Evolutionary conservation across 768 basidiomycete species (phyloP).

Genomic region (Termitomyces sp.): DNA sequence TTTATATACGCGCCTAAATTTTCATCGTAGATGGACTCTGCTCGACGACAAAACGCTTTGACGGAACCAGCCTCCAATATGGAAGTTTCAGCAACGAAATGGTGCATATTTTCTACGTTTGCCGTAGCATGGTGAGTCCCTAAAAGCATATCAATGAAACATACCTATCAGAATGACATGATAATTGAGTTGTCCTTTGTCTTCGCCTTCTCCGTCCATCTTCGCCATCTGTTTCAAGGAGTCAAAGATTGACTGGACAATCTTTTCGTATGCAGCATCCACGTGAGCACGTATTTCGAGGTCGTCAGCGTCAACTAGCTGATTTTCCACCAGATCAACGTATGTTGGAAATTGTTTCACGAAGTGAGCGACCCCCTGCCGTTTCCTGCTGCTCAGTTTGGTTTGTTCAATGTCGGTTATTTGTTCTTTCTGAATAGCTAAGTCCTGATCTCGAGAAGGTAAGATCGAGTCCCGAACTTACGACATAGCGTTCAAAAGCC

Average conservation of each 20-base stretch:
- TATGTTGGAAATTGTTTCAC: constrained; percentile 92
- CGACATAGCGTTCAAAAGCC: constrained; percentile 74
- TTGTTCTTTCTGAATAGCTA: constrained; percentile 63
- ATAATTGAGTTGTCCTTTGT: constrained; percentile 95
- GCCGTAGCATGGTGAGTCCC: neutral
- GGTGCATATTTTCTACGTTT: constrained; percentile 88
- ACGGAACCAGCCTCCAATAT: constrained; percentile 64
- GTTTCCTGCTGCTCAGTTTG: constrained; percentile 87
- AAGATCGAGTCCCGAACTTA: constrained; percentile 26
- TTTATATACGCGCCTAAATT: constrained; percentile 84
- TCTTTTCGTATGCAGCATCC: constrained; percentile 80
- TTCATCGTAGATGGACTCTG: constrained; percentile 84
- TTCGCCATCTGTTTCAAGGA: constrained; percentile 95
- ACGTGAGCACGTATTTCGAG: constrained; percentile 75
- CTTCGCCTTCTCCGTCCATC: constrained; percentile 87
- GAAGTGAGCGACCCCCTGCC: constrained; percentile 88
- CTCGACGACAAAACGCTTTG: constrained; percentile 58
- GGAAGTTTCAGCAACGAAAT: constrained; percentile 80
- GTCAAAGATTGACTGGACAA: constrained; percentile 89
- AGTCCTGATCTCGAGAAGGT: neutral
- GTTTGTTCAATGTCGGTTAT: constrained; percentile 86
- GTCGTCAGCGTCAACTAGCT: constrained; percentile 71
- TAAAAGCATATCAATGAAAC: constrained; percentile 19
- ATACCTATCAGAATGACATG: constrained; percentile 92
- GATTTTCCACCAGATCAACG: constrained; percentile 75